Evolutionary conservation across 129 eudicot genomes (phyloP).

Genomic region (Ambrosia trifida): DNA sequence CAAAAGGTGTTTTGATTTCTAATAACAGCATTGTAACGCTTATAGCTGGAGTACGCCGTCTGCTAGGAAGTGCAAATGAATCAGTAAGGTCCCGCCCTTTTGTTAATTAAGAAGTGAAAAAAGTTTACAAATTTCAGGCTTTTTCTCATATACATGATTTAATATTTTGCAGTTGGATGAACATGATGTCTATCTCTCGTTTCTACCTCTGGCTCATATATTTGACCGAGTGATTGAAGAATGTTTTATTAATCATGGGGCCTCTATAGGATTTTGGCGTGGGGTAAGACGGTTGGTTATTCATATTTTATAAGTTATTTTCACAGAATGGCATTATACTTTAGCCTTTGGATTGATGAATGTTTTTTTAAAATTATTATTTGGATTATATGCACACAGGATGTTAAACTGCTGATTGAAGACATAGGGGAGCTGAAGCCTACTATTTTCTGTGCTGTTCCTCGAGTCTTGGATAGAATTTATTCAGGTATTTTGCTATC

Average conservation of each 20-base stretch:
- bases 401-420: slow-evolving; percentile 81
- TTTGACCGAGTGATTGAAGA: slow-evolving; percentile 96
- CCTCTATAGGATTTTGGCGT: slow-evolving; percentile 96
- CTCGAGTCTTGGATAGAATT: slow-evolving; percentile 88
- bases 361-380: neutral
- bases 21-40: slow-evolving; percentile 78
- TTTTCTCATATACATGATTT: slow-evolving; percentile 11
- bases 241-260: slow-evolving; percentile 79
- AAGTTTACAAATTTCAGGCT: neutral
- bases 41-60: slow-evolving; percentile 69
- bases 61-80: slow-evolving; percentile 67
- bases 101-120: neutral
- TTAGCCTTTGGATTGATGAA: neutral
- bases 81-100: slow-evolving; percentile 45
- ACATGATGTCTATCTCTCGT: slow-evolving; percentile 82
- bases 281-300: slow-evolving; percentile 72
- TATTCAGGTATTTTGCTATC: slow-evolving; percentile 57
- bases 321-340: neutral
- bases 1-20: slow-evolving; percentile 91
- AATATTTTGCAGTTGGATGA: slow-evolving; percentile 44
- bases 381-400: slow-evolving; percentile 61
- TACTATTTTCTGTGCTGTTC: slow-evolving; percentile 96
- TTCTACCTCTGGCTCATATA: slow-evolving; percentile 94
- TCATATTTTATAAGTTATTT: neutral
- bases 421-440: slow-evolving; percentile 88